These are phyloP conservation scores for Mortierella sp. DNA, from an alignment of 371 early-diverging fungal species.

Conservation along the genomic window DNA sequence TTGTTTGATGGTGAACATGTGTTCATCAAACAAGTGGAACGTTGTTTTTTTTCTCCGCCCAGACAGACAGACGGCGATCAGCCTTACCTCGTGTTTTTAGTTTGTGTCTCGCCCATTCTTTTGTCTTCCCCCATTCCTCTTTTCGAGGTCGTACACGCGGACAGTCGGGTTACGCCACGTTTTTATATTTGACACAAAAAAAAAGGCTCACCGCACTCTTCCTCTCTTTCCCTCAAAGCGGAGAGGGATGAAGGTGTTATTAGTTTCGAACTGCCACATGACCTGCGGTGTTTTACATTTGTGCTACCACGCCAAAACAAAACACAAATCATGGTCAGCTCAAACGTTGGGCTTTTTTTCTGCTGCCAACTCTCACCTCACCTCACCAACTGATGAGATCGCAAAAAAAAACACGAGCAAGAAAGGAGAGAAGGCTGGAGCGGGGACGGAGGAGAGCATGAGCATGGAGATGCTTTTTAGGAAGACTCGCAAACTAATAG, in stretches of 20 bases:
- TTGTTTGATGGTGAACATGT: neutral
- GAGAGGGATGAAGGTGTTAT: neutral
- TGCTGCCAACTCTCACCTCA: too few species aligned
- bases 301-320: neutral
- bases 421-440: neutral
- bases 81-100: too few species aligned
- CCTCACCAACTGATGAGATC: neutral
- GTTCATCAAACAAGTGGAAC: neutral
- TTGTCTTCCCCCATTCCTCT: neutral
- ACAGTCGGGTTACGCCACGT: neutral
- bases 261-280: neutral
- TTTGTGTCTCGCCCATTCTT: slow-evolving; percentile 1
- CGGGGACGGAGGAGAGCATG: neutral
- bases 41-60: neutral
- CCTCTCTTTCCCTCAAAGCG: neutral
- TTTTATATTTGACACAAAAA: neutral
- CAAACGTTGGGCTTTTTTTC: neutral
- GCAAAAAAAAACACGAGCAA: neutral
- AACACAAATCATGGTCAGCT: neutral
- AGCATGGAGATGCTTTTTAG: neutral
- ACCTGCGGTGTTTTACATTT: neutral
- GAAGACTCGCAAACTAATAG: neutral
- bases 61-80: neutral
- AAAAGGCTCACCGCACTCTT: neutral
- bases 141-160: neutral